Evolutionary conservation across 2,329 filamentous ascomycete species (phyloP), one percentile per base, ranked within the genome.

Genomic region (Ceratocystis diversiconidia): DNA sequence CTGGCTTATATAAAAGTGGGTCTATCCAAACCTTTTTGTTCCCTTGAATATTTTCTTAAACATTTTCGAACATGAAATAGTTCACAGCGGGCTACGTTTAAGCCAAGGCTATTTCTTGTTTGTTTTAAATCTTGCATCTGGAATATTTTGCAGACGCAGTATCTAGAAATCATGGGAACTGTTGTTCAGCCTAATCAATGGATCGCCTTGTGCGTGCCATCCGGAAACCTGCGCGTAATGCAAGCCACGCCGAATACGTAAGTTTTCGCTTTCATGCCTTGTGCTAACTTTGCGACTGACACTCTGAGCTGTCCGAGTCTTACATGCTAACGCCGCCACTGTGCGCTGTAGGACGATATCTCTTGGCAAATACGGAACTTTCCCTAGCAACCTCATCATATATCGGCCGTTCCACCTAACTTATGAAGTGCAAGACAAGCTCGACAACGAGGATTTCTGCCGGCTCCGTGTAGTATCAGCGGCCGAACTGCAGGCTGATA

Each of bases 371-470:
- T 95, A 94, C 74, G 94, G 94, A 69, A 85, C 85, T 1, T 96
- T 99, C 73, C 87, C 90, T 17, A 85, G 89, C 63, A 96, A 97
- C 73, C 82, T 94, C 41, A 84, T 99, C 59, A 83, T 99, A 69
- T 88, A 90, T n/a, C 86, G 94, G 6, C 94, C 94, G 0, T 96
- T 90, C 73, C 85, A 96, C 77, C 79, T 95, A 68, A 97, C 92
- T 0, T 99, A 90, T 76, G 92, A 97, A 74, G 80, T 97, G 1
- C 82, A 88, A 69, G 90, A 96, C 71, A 84, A 82, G 71, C 75
- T 79, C 30, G 80, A 85, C 3, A 81, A 81, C 68, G 84, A 88
- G 69, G 79, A 78, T 69, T 88, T 86, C 69, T 83, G 85, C 60
- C 80, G 85, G 15, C 77, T 97, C 65, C 88, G 91, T 43, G 80